Base-by-base conservation (phyloP, 768 basidiomycete genomes). In the Russula abietina region DNA sequence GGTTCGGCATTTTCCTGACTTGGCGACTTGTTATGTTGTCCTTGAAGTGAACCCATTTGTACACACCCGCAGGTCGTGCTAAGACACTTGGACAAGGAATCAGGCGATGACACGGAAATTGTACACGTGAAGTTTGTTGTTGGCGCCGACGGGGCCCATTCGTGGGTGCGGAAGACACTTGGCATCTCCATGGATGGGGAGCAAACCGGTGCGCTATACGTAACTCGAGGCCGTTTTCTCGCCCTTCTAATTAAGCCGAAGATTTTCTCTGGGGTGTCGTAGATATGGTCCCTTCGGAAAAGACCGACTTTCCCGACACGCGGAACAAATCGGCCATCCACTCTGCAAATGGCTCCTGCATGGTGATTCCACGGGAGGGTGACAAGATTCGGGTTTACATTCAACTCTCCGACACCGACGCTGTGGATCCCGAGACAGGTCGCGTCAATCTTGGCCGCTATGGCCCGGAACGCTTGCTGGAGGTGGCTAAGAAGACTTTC, bases 231-330 rank as follows among this genome's bases (percentile, higher is more conserved):
- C 9, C 6, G 19, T 24, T 28, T n/a, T 24, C 33, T 56, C 32
- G 33, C 33, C 38, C 16, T 24, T 30, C 43, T 45, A 16, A 26
- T 49, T 19, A n/a, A 17, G 26, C 17, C n/a, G 26, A 77, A 74
- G 85, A 91, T 57, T 87, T 81, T 61, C 79, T 92, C 22, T 93
- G 91, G 91, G 91, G 91, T 3, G 91, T 93, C 3, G 73, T 91
- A 22, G 91, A 83, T 70, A 74, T 78, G 38, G 64, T 78, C 8
- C 80, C 81, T 3, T 63, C 65, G 32, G 67, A 59, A 33, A 30
- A 30, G 28, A 30, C 28, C 28, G 28, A 30, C 28, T 82, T 85
- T 65, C 83, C 83, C 0, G 83, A 85, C 68, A 75, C 79, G 55
- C 76, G 83, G 30, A 79, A 78, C 50, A 75, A 76, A 54, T 73